Conservation (phyloP, 2,329 filamentous ascomycete species). For the Colletotrichum camelliae region DNA sequence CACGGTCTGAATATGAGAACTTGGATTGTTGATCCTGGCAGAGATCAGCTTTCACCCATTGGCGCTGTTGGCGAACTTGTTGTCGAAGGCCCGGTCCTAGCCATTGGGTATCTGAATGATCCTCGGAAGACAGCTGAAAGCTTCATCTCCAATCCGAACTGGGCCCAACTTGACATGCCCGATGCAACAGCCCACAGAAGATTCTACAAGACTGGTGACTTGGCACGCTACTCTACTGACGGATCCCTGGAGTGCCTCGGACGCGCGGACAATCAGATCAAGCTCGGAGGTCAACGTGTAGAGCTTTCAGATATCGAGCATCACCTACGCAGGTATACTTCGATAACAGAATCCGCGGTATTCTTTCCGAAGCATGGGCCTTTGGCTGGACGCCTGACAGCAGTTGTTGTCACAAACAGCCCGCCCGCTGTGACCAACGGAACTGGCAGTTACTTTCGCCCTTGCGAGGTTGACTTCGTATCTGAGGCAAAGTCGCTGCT, state of each 20-base stretch:
- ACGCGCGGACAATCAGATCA: slow-evolving; percentile 24
- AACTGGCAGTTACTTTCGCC: background rate
- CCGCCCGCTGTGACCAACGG: background rate
- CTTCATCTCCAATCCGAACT: slow-evolving; percentile 13
- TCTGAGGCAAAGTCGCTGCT: slow-evolving; percentile 31
- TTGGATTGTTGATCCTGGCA: slow-evolving; percentile 30
- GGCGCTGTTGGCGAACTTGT: slow-evolving; percentile 25
- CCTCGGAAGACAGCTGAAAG: slow-evolving; percentile 27
- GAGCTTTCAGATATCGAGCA: slow-evolving; percentile 24
- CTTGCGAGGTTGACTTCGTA: background rate
- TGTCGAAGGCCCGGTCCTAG: background rate
- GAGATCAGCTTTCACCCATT: slow-evolving; percentile 27
- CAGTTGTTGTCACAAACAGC: background rate
- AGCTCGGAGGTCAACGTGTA: slow-evolving; percentile 24
- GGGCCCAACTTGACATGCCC: background rate
- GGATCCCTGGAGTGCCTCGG: slow-evolving; percentile 22
- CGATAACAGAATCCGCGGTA: slow-evolving; percentile 32
- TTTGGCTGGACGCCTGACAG: background rate
- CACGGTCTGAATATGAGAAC: slow-evolving; percentile 28
- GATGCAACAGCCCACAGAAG: background rate
- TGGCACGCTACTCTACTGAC: slow-evolving; percentile 15
- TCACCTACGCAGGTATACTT: slow-evolving; percentile 34
- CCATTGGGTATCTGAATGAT: slow-evolving; percentile 18
- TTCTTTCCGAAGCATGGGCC: background rate
- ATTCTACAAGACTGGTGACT: slow-evolving; percentile 26